Percentiles rank a stretch among this genome's conserved stretches.
phyloP scores from a whole-genome alignment of 106 monocot species.

The Dendrobium chrysotoxum region DNA sequence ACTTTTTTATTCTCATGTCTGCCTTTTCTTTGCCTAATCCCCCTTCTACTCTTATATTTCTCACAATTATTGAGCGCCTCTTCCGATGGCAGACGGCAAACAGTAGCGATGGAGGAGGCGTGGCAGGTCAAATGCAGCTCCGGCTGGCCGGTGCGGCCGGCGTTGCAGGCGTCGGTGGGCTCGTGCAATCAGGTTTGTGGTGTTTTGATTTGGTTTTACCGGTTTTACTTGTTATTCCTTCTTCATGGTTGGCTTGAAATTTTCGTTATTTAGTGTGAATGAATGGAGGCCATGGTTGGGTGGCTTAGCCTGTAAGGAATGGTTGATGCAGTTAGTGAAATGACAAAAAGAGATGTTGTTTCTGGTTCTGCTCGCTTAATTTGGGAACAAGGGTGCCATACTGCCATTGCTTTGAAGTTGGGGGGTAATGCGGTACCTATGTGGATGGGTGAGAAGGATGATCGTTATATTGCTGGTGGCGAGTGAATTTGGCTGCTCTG shows the following conservation, averaged over 20 bases:
- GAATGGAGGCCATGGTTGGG: not conserved
- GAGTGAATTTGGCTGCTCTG: not conserved
- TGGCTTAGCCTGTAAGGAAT: not conserved
- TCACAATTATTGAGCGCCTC: not conserved
- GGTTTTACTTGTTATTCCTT: not conserved
- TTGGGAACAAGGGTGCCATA: not conserved
- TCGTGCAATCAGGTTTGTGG: slow-evolving; percentile 1
- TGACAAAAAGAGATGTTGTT: not conserved
- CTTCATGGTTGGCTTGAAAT: not conserved
- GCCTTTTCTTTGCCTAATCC: not conserved
- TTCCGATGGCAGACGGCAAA: not conserved
- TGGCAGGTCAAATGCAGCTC: slow-evolving; percentile 40
- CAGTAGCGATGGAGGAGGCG: slow-evolving; percentile 30
- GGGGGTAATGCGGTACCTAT: not conserved
- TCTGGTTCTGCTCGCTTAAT: not conserved
- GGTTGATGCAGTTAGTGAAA: not conserved
- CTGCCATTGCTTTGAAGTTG: not conserved
- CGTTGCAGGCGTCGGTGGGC: not conserved
- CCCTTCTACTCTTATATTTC: not conserved
- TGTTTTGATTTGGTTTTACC: not conserved
- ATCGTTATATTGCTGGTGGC: not conserved
- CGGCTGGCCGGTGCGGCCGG: slow-evolving; percentile 15
- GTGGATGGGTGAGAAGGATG: not conserved
- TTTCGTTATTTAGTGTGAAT: not conserved
- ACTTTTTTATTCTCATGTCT: too few relatives aligned